Percentiles rank a stretch among this genome's conserved stretches.
phyloP scores from a whole-genome alignment of 306 rosid species.

The Carpinus fangiana region DNA sequence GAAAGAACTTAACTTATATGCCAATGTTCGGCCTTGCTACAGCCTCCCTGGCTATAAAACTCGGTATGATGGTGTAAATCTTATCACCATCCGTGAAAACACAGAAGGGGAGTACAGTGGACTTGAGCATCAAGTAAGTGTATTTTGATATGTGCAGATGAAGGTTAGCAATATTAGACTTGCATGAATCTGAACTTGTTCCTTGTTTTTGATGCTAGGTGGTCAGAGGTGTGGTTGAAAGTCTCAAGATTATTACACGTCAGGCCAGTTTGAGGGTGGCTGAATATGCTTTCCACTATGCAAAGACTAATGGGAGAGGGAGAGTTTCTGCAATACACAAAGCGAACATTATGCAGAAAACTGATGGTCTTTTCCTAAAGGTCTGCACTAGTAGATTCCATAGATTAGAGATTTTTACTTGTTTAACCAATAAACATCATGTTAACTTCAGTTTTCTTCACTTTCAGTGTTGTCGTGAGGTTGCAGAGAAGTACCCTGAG shows the following conservation, averaged over 20 bases:
- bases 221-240: constrained; percentile 98
- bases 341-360: constrained; percentile 99
- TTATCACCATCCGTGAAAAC: constrained; percentile 95
- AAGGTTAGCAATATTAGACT: constrained; percentile 10
- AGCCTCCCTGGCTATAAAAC: constrained; percentile 97
- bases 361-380: constrained; percentile 91
- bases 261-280: constrained; percentile 99
- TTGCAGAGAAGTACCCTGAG: constrained; percentile 96
- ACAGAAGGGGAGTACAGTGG: constrained; percentile 99
- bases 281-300: constrained; percentile 98
- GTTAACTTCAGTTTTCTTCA: constrained; percentile 24
- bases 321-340: constrained; percentile 99
- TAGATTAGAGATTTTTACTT: not conserved
- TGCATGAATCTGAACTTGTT: constrained; percentile 22
- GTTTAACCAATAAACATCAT: constrained; percentile 13
- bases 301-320: constrained; percentile 88
- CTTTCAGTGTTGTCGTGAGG: constrained; percentile 95
- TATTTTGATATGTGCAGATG: constrained; percentile 8
- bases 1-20: constrained; percentile 93
- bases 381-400: constrained; percentile 26
- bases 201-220: constrained; percentile 56
- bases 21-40: constrained; percentile 96
- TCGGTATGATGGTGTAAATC: constrained; percentile 83
- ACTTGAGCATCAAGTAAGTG: constrained; percentile 95
- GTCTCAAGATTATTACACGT: constrained; percentile 97